phyloP scores from a whole-genome alignment of 805 yeast species.

The Alloascoidea hylecoeti region DNA sequence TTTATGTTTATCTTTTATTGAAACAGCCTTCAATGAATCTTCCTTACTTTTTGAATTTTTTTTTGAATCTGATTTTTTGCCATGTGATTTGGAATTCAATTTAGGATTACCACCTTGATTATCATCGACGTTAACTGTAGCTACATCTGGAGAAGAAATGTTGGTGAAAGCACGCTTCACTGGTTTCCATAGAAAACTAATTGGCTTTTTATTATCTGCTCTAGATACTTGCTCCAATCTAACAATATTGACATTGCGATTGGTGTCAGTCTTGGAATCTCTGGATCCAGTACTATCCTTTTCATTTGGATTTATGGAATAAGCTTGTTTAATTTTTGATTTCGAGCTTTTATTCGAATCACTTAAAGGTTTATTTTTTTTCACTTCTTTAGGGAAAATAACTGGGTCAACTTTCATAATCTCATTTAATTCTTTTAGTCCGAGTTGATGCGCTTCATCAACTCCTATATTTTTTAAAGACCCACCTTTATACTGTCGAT shows the following conservation, averaged over 20 bases:
- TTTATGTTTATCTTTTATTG: not conserved
- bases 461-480: not conserved
- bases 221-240: too few relatives aligned
- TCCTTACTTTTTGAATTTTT: not conserved
- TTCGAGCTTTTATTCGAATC: too few relatives aligned
- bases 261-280: not conserved
- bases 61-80: not conserved
- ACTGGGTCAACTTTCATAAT: not conserved
- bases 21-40: not conserved
- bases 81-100: not conserved
- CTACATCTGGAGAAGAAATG: not conserved
- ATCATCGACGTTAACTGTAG: not conserved
- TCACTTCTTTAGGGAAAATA: not conserved
- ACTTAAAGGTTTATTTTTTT: not conserved
- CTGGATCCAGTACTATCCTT: not conserved
- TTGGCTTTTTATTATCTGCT: too few relatives aligned
- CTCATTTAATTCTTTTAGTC: not conserved
- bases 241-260: too few relatives aligned
- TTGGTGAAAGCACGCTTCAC: not conserved
- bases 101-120: not conserved
- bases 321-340: too few relatives aligned
- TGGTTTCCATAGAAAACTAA: too few relatives aligned
- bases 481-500: constrained; percentile 1
- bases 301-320: not conserved
- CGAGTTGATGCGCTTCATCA: not conserved